Conservation (phyloP, 768 basidiomycete genomes). For the Coprinopsis sp. region DNA sequence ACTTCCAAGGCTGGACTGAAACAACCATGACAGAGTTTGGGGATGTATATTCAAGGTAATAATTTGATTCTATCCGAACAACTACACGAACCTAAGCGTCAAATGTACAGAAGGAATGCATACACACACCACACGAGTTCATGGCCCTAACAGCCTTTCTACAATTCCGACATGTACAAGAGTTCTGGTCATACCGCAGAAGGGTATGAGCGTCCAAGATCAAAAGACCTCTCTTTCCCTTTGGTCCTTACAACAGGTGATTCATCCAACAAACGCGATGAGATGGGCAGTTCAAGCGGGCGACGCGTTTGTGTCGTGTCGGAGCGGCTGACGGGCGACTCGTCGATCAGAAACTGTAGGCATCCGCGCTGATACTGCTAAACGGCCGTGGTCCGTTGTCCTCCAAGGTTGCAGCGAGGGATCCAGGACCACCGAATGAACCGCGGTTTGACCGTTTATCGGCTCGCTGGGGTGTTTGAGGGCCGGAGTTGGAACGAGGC, state of each 20-base stretch:
- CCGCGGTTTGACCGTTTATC: conserved; percentile 18
- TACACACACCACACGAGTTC: no score
- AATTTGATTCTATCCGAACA: no score
- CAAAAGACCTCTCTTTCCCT: conserved; percentile 6
- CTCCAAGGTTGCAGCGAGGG: conserved; percentile 27
- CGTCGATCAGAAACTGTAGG: conserved; percentile 7
- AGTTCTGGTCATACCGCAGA: no score
- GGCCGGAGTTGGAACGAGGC: conserved; percentile 37
- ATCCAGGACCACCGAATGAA: conserved; percentile 23
- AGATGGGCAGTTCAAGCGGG: background rate
- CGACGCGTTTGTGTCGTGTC: conserved; percentile 1
- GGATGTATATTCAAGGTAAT: no score
- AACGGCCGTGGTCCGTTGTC: conserved; percentile 14
- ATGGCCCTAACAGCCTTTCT: no score
- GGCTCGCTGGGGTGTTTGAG: conserved; percentile 49
- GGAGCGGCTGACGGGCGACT: conserved; percentile 12
- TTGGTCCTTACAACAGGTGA: conserved; percentile 30
- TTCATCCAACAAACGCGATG: conserved; percentile 22
- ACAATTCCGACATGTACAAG: no score
- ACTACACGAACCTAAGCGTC: no score
- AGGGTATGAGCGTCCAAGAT: background rate
- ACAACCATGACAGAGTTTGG: no score
- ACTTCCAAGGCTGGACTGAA: no score
- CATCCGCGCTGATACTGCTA: background rate
- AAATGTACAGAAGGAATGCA: no score